A percentile compares a stretch with the other conserved stretches of the same genome.
Conservation (phyloP, 257 asterid genomes). For the Solanum chilense region DNA sequence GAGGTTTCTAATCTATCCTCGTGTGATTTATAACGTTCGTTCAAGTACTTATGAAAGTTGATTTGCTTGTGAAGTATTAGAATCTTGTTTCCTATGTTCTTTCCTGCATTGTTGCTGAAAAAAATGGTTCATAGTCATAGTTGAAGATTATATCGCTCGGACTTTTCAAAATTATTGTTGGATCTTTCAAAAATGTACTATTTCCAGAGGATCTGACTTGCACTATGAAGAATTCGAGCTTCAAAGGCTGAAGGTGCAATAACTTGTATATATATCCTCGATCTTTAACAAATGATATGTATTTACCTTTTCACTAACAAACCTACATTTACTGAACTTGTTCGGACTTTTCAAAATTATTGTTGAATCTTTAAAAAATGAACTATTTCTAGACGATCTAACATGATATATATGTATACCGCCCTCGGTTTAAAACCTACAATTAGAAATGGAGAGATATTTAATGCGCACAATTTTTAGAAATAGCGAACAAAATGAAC, state of each 20-base stretch:
- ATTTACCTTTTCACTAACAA: no score
- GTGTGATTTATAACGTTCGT: not conserved
- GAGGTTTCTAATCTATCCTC: not conserved
- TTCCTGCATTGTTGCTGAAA: no score
- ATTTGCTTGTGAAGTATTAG: not conserved
- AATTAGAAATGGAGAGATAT: not conserved
- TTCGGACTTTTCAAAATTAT: not conserved
- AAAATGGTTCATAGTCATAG: no score
- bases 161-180: not conserved
- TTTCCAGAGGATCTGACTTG: not conserved
- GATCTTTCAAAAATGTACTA: not conserved
- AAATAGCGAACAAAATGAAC: not conserved
- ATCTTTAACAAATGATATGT: not conserved
- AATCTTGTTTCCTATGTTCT: not conserved
- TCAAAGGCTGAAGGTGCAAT: not conserved
- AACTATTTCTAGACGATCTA: not conserved
- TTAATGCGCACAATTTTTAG: accelerated
- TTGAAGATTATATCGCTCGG: not conserved
- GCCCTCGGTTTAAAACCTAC: not conserved
- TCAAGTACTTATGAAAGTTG: not conserved
- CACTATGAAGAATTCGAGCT: not conserved
- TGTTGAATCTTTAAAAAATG: not conserved
- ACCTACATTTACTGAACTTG: not conserved
- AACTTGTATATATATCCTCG: not conserved
- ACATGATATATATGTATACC: not conserved